phyloP scores from a whole-genome alignment of 192 early-diverging fungal species.

The Podila verticillata region DNA sequence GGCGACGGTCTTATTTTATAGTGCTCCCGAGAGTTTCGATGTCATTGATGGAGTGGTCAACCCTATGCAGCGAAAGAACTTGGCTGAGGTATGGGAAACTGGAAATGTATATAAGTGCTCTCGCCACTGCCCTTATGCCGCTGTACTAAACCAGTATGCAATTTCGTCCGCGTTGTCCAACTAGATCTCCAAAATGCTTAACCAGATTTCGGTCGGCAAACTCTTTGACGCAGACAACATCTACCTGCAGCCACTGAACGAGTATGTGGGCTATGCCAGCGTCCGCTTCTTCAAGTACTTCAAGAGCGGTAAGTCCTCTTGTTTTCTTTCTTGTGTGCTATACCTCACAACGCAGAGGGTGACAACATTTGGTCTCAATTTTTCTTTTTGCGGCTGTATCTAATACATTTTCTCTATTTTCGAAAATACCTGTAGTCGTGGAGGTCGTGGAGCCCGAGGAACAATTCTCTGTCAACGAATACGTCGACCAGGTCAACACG shows the following conservation, averaged over 20 bases:
- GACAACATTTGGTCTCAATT: neutral
- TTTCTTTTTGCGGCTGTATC: too few species aligned
- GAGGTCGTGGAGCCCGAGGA: slow-evolving; percentile 89
- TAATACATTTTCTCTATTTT: too few species aligned
- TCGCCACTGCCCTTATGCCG: too few species aligned
- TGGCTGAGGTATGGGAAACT: too few species aligned
- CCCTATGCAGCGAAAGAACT: slow-evolving; percentile 93
- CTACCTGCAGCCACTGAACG: slow-evolving; percentile 79
- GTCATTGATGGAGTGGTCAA: slow-evolving; percentile 88
- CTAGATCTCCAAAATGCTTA: slow-evolving; percentile 93
- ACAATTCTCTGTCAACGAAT: slow-evolving; percentile 92
- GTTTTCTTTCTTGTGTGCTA: neutral
- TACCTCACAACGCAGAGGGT: neutral
- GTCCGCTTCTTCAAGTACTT: slow-evolving; percentile 88
- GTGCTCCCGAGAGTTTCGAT: slow-evolving; percentile 96
- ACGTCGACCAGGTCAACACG: slow-evolving; percentile 79
- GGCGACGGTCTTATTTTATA: slow-evolving; percentile 41
- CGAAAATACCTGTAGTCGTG: slow-evolving; percentile 62
- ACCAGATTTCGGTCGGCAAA: slow-evolving; percentile 94
- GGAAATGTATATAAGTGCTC: too few species aligned
- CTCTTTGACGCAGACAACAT: slow-evolving; percentile 76
- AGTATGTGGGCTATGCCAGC: slow-evolving; percentile 81
- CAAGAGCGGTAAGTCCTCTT: slow-evolving; percentile 67
- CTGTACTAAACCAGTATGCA: too few species aligned
- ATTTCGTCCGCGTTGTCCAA: too few species aligned